Base-by-base conservation (phyloP, 495 filamentous ascomycete species). In the Articulospora tetracladia region DNA sequence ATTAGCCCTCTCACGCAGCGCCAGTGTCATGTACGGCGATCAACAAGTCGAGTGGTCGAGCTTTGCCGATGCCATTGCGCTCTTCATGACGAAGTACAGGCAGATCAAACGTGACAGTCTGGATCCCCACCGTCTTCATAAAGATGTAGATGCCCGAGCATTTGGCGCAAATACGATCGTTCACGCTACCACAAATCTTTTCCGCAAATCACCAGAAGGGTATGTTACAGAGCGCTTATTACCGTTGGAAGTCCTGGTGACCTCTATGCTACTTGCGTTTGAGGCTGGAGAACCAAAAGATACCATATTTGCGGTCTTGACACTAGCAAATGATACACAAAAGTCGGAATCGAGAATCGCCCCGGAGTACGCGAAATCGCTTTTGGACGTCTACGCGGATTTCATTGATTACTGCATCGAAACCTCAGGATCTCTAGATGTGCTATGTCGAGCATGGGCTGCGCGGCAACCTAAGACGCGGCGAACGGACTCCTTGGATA, bases 111-210 rank as follows among this genome's bases (percentile, higher is more conserved):
- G 56, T 8, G 32, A 46, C 6, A 56, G 41, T 27, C 44, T 44
- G 0, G 44, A 56, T 41, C 52, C 52, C 10, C 13, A 41, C 8
- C 39, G 30, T 20, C 30, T 24, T 49, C 41, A 57, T 27, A 20
- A 12, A 10, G 53, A 24, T 11, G 17, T 50, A 20, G 44, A 73
- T 50, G 63, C 72, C 0, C 66, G 69, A 4, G 67, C 60, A 41
- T 61, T 74, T 17, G 71, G 73, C 1, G 73, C 74, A 1, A 72
- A 68, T 25, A 67, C 68, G 0, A 53, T 77, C 19, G 74, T 77
- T 0, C 57, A 75, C 13, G 70, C 68, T n/a, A 77, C 69, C 13
- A 67, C 55, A 4, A 69, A 70, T 36, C 55, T 77, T 1, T 77
- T 72, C 53, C 62, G 70, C 15, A 53, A 61, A 22, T 58, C 60